Evolutionary conservation across 257 asterid genomes (phyloP).

Genomic region (Jasminum sambac): DNA sequence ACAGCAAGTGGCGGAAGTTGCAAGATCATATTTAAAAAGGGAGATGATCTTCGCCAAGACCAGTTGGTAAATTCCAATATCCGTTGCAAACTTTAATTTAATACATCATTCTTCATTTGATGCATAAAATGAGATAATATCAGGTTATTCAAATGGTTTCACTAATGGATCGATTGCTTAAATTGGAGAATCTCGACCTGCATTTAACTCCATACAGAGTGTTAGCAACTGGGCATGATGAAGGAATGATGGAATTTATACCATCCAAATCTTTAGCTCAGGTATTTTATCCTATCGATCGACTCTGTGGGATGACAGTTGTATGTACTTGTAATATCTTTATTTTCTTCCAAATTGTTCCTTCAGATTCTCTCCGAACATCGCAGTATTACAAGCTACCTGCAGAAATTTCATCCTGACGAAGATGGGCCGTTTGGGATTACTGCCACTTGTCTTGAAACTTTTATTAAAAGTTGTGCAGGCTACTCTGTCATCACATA

Average conservation of each 20-base stretch:
- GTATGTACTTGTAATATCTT: slow-evolving; percentile 6
- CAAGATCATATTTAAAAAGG: slow-evolving; percentile 92
- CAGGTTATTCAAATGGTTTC: slow-evolving; percentile 99
- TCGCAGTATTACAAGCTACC: slow-evolving; percentile 84
- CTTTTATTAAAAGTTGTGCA: slow-evolving; percentile 97
- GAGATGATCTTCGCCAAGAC: slow-evolving; percentile 98
- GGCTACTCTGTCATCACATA: slow-evolving; percentile 98
- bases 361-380: slow-evolving; percentile 98
- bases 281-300: slow-evolving; percentile 41
- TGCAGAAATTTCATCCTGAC: slow-evolving; percentile 93
- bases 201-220: slow-evolving; percentile 95
- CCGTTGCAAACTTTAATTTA: neutral
- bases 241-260: slow-evolving; percentile 96
- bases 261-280: slow-evolving; percentile 97
- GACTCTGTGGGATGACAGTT: slow-evolving; percentile 1
- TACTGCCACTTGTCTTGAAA: slow-evolving; percentile 91
- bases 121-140: slow-evolving; percentile 17
- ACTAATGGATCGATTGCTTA: slow-evolving; percentile 91
- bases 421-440: slow-evolving; percentile 94
- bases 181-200: slow-evolving; percentile 95
- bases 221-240: slow-evolving; percentile 96
- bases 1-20: slow-evolving; percentile 85
- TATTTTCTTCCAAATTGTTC: slow-evolving; percentile 12
- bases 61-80: slow-evolving; percentile 66
- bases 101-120: slow-evolving; percentile 2